Evolutionary conservation across 805 yeast genomes (phyloP), one percentile per base, ranked within the genome.

Genomic region (Metschnikowia bowlesiae): DNA sequence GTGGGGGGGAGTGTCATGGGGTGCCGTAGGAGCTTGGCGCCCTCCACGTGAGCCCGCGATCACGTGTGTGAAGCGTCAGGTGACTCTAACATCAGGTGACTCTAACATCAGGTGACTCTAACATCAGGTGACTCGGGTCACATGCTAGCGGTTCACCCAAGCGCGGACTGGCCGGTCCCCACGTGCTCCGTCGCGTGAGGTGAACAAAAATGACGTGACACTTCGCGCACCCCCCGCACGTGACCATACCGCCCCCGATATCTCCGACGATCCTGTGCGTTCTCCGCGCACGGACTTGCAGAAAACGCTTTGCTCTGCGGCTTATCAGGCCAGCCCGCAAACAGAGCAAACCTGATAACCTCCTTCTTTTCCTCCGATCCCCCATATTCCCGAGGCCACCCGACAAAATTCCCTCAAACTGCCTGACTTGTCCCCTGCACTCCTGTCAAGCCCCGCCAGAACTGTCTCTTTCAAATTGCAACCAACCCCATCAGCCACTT

Each of bases 1-100:
- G 74, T 68, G 8, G 64, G 62, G 14, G 75, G 75, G 2, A 59
- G n/a, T 13, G 39, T 6, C 46, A 36, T 36, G 33, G 26, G 26
- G 14, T 35, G 16, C 11, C n/a, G 8, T n/a, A 22, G 5, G 4
- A 3, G 22, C 22, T 22, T 22, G 39, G 7, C 10, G n/a, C 39
- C 9, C 11, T 37, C 35, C 46, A 44, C 46, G 46, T 44, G 46
- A 34, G 35, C 14, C 36, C 35, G 1, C 11, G 29, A 11, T 16
- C 34, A 41, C 35, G 36, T 41, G 44, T 6, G 22, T 1, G 22
- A 5, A 1, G 22, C 5, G 2, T 16, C 22, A 22, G 22, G 22
- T 22, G 22, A 22, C 22, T 22, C 5, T 16, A 5, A 4, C 22
- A 22, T 16, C 22, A 22, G 22, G 22, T 22, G 22, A 22, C 22